Percentiles rank a stretch among this genome's conserved stretches.
Conservation (phyloP, 192 early-diverging fungal genomes). For the Paraglomus brasilianum region DNA sequence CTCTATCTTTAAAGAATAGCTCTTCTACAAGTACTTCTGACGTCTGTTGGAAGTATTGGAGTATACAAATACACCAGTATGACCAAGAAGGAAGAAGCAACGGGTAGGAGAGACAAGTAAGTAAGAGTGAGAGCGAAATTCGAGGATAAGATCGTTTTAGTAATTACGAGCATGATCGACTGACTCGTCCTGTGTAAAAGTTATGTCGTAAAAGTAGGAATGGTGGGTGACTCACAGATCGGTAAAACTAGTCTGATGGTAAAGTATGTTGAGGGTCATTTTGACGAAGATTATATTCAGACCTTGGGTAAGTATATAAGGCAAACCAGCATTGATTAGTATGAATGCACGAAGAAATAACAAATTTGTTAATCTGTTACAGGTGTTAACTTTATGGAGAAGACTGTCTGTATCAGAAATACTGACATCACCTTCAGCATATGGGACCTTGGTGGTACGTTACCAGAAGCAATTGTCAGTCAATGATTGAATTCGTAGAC, state of each 20-base stretch:
- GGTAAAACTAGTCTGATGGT: conserved; percentile 97
- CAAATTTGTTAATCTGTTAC: neutral
- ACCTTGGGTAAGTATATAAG: conserved; percentile 67
- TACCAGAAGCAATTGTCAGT: conserved; percentile 1
- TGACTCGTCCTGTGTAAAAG: conserved; percentile 37
- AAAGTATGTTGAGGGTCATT: conserved; percentile 94
- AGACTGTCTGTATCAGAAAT: conserved; percentile 85
- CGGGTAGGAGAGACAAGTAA: no score
- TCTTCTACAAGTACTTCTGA: no score
- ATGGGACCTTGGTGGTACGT: conserved; percentile 92
- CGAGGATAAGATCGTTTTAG: neutral
- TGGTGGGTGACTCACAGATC: conserved; percentile 95
- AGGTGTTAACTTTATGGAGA: conserved; percentile 98
- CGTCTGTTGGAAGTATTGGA: no score
- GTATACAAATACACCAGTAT: no score
- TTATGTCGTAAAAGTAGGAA: conserved; percentile 91
- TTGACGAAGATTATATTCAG: conserved; percentile 94
- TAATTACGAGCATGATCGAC: neutral
- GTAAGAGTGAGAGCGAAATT: no score
- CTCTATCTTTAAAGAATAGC: no score
- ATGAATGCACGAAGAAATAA: no score
- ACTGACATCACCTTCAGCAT: conserved; percentile 95
- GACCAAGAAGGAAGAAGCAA: no score
- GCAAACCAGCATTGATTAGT: neutral
- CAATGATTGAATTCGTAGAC: neutral